Conservation (phyloP, 768 basidiomycete genomes). For the Suillus subalutaceus region DNA sequence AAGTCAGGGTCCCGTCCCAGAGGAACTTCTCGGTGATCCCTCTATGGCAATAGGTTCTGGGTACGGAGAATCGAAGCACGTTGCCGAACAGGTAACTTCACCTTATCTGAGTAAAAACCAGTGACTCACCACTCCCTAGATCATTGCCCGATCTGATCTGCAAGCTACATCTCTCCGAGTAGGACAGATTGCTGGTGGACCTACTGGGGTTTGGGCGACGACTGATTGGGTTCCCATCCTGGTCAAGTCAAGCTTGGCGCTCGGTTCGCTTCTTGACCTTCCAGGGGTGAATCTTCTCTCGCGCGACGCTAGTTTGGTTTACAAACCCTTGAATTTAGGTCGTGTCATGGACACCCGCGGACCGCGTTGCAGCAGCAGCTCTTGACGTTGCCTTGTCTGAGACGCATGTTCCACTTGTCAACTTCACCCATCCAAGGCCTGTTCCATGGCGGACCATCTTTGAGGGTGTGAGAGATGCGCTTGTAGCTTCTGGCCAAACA, state of each 20-base stretch:
- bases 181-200: conserved; percentile 35
- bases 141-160: conserved; percentile 23
- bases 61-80: conserved; percentile 40
- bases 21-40: conserved; percentile 32
- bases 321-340: conserved; percentile 27
- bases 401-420: conserved; percentile 26
- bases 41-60: conserved; percentile 32
- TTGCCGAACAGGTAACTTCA: conserved; percentile 33
- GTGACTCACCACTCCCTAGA: conserved; percentile 14
- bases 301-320: neutral
- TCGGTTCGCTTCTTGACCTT: conserved; percentile 24
- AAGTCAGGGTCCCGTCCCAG: conserved; percentile 34
- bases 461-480: conserved; percentile 18
- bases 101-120: conserved; percentile 26
- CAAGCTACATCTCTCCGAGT: conserved; percentile 27
- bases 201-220: conserved; percentile 34
- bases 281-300: conserved; percentile 23
- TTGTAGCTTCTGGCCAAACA: conserved; percentile 14
- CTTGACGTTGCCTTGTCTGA: conserved; percentile 33
- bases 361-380: conserved; percentile 39
- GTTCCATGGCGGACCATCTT: conserved; percentile 32
- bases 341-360: conserved; percentile 47
- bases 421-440: conserved; percentile 39
- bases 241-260: conserved; percentile 30
- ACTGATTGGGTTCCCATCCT: conserved; percentile 37